Conservation (phyloP, 2,329 filamentous ascomycete species). For the Fusarium temperatum region DNA sequence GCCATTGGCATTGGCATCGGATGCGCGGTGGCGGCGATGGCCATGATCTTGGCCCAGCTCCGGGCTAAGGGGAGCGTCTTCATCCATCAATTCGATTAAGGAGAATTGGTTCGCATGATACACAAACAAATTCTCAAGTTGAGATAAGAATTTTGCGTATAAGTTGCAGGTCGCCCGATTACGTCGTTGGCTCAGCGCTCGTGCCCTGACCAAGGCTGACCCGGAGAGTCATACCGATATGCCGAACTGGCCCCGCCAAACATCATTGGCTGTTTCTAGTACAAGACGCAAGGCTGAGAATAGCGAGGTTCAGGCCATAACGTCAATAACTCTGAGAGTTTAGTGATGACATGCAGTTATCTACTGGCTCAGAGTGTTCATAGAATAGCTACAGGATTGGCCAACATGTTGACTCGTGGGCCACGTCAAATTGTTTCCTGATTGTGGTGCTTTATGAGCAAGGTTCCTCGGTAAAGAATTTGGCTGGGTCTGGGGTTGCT, state of each 20-base stretch:
- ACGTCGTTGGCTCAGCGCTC: slow-evolving; percentile 35
- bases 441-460: slow-evolving; percentile 4
- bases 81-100: slow-evolving; percentile 41
- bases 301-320: neutral
- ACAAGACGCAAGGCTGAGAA: slow-evolving; percentile 24
- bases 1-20: slow-evolving; percentile 29
- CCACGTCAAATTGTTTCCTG: slow-evolving; percentile 13
- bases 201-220: slow-evolving; percentile 37
- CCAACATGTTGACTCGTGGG: neutral
- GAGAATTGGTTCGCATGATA: slow-evolving; percentile 30
- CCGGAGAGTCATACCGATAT: slow-evolving; percentile 17
- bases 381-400: neutral
- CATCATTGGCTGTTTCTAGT: slow-evolving; percentile 21
- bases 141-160: slow-evolving; percentile 19
- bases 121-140: neutral
- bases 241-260: slow-evolving; percentile 32
- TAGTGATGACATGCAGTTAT: neutral
- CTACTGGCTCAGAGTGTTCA: neutral
- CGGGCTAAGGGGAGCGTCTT: slow-evolving; percentile 37
- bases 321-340: neutral
- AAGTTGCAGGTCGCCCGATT: slow-evolving; percentile 31
- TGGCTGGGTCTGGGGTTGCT: slow-evolving; percentile 9
- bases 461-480: slow-evolving; percentile 13
- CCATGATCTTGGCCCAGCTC: slow-evolving; percentile 30
- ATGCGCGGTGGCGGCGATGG: slow-evolving; percentile 13